Percentiles rank a stretch among this genome's conserved stretches.
Evolutionary conservation across 352 stramenopile genomes (phyloP).

Genomic region (Phytophthora capsici): DNA sequence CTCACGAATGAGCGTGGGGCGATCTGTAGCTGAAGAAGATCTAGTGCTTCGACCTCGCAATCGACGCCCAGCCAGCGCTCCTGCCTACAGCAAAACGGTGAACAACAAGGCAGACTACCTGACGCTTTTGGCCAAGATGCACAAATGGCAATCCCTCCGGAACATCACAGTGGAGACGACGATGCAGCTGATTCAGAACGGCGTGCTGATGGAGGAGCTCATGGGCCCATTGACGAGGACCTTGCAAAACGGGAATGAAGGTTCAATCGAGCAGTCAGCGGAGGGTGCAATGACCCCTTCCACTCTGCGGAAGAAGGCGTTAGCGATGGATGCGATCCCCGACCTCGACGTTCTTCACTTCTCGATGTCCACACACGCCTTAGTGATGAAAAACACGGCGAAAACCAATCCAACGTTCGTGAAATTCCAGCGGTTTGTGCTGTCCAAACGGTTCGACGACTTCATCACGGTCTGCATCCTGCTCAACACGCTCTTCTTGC

Average conservation of each 20-base stretch:
- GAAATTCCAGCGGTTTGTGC: slow-evolving; percentile 54
- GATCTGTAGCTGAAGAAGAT: slow-evolving; percentile 5
- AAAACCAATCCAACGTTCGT: slow-evolving; percentile 26
- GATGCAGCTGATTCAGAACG: slow-evolving; percentile 68
- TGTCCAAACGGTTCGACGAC: slow-evolving; percentile 81
- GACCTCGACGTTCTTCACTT: slow-evolving; percentile 28
- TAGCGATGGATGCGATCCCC: slow-evolving; percentile 30
- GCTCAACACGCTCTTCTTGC: slow-evolving; percentile 67
- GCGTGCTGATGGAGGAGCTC: slow-evolving; percentile 52
- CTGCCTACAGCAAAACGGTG: slow-evolving; percentile 22
- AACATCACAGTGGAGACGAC: slow-evolving; percentile 73
- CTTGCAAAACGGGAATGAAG: slow-evolving; percentile 8
- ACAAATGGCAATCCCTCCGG: slow-evolving; percentile 57
- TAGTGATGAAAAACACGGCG: slow-evolving; percentile 32
- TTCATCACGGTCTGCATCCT: slow-evolving; percentile 74
- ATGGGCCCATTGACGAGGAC: slow-evolving; percentile 45
- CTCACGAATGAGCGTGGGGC: slow-evolving; percentile 14
- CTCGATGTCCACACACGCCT: slow-evolving; percentile 34
- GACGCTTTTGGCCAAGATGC: slow-evolving; percentile 41
- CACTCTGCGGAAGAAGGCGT: slow-evolving; percentile 28
- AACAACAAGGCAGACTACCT: slow-evolving; percentile 33
- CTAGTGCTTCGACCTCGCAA: slow-evolving; percentile 1
- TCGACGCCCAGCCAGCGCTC: slow-evolving; percentile 25
- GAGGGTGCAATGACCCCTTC: neutral
- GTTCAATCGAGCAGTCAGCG: slow-evolving; percentile 1